Base-by-base conservation (phyloP, 352 stramenopile genomes). In the Pseudoperonospora humuli region DNA sequence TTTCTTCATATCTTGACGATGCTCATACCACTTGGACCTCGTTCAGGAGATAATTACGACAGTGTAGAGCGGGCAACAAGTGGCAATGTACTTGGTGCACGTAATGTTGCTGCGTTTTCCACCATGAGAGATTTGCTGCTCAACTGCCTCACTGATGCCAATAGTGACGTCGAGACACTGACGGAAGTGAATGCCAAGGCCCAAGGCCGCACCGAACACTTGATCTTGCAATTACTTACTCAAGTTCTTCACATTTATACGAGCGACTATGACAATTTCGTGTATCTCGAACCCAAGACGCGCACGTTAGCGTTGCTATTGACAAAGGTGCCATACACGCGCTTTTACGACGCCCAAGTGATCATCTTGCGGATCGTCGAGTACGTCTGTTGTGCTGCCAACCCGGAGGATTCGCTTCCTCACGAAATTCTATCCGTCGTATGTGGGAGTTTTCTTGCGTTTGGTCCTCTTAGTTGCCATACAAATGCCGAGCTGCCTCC, bases 301-400 rank as follows among this genome's bases (percentile, higher is more conserved):
- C 71, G 80, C 55, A 72, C 70, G 5, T 39, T 91, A 15, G 75
- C 75, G 14, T 70, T 86, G 34, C 60, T 86, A 9, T 39, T 88
- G 39, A 79, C 71, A 10, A 86, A 82, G 41, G 43, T 91, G 0
- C 71, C 69, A 4, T 59, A 57, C 19, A 77, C 82, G 2, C 29
- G 24, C 3, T 83, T 72, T 19, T 78, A 71, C 27, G 69, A 84
- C 37, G 67, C 73, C 2, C 64, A 73, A 31, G 60, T 84, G 10
- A 85, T 87, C 45, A 81, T 85, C 6, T 57, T 91, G 17, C 63
- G 73, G 13, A 78, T 86, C 17, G 75, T 84, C n/a, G 75, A 91
- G 45, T 86, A 87, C 28, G 72, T 86, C 7, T 86, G 75, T 36
- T 75, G 66, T 15, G 59, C 69, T 23, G 75, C 71, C 23, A 64